Conservation (phyloP, 2,329 filamentous ascomycete species). For the Proliferodiscus dingleyae region DNA sequence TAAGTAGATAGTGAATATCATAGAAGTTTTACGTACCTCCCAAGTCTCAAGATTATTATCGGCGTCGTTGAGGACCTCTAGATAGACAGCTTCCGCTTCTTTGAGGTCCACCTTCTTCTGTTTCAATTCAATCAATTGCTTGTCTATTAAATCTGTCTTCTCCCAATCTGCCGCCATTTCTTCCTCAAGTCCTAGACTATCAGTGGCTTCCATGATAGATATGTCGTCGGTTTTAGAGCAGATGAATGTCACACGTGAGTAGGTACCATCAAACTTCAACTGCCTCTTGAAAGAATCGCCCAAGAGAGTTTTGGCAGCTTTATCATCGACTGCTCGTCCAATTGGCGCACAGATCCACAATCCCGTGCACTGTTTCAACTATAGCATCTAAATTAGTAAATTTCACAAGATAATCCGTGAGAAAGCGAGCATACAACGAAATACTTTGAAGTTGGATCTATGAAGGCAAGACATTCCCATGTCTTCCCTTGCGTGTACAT, state of each 20-base stretch:
- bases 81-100: constrained; percentile 33
- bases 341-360: constrained; percentile 62
- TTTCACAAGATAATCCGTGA: background rate
- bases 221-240: constrained; percentile 62
- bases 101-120: constrained; percentile 24
- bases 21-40: constrained; percentile 29
- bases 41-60: constrained; percentile 42
- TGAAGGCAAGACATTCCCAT: too few relatives aligned
- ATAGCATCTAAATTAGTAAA: background rate
- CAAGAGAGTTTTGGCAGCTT: constrained; percentile 51
- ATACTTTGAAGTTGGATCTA: too few relatives aligned
- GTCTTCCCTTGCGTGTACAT: too few relatives aligned
- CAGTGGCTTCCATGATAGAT: constrained; percentile 33
- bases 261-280: constrained; percentile 53
- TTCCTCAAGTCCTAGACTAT: constrained; percentile 35
- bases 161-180: constrained; percentile 34
- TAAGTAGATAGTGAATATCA: too few relatives aligned
- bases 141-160: constrained; percentile 22
- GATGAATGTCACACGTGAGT: constrained; percentile 53
- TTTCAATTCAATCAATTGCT: constrained; percentile 16
- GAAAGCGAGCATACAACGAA: too few relatives aligned
- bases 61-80: constrained; percentile 31
- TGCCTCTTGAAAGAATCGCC: constrained; percentile 54
- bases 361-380: constrained; percentile 52
- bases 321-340: constrained; percentile 54